phyloP scores from a whole-genome alignment of 176 grass and related monocot species.

The Dendrocalamus sinicus region DNA sequence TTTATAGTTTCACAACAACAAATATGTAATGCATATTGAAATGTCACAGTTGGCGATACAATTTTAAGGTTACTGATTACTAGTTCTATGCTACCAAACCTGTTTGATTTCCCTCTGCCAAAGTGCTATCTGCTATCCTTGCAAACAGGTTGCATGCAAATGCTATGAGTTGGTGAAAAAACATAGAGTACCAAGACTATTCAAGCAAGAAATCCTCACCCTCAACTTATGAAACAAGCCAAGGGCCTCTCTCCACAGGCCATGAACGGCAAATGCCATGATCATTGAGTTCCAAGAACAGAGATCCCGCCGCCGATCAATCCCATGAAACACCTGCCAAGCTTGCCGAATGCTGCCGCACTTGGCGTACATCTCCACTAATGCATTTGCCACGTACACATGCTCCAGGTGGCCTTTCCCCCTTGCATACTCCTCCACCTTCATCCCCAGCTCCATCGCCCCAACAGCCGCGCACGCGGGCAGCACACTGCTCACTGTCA shows the following conservation, averaged over 20 bases:
- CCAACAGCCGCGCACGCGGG: conserved; percentile 69
- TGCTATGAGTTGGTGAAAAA: not conserved
- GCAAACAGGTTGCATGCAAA: not conserved
- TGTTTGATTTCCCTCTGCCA: not conserved
- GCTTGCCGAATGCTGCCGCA: conserved; percentile 61
- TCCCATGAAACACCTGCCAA: conserved; percentile 67
- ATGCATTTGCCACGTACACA: conserved; percentile 55
- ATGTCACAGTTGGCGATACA: not conserved
- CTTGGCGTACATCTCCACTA: conserved; percentile 89
- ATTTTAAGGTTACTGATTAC: not conserved
- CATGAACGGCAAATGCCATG: conserved; percentile 72
- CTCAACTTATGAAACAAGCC: conserved; percentile 59
- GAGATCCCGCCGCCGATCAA: conserved; percentile 52
- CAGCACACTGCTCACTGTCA: conserved; percentile 67
- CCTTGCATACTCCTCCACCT: conserved; percentile 57
- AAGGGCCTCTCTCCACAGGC: conserved; percentile 55
- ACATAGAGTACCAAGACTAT: not conserved
- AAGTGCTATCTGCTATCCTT: not conserved
- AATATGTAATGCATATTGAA: conserved; percentile 12
- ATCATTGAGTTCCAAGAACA: conserved; percentile 95
- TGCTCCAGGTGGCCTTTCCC: conserved; percentile 42
- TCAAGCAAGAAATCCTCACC: conserved; percentile 48
- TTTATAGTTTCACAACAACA: not conserved
- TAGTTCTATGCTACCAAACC: not conserved
- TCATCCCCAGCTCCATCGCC: conserved; percentile 64